A percentile compares a stretch with the other conserved stretches of the same genome.
Conservation (phyloP, 164 flowering plant species). For the Magnolia kwangsiensis region DNA sequence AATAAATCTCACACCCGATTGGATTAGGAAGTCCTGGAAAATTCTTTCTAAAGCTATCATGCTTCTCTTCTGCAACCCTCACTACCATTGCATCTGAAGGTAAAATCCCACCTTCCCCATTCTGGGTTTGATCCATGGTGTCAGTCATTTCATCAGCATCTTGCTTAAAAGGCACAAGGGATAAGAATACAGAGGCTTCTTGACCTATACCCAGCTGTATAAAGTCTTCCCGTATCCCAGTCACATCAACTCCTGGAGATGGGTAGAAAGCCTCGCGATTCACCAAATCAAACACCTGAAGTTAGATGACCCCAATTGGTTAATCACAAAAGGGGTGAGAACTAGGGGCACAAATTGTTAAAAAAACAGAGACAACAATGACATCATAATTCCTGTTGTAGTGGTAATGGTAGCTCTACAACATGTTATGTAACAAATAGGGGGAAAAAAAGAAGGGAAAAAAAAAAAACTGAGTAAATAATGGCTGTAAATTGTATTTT, state of each 20-base stretch:
- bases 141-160: conserved; percentile 34
- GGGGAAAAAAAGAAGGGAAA: background rate
- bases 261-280: conserved; percentile 80
- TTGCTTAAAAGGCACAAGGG: conserved; percentile 51
- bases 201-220: conserved; percentile 63
- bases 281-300: conserved; percentile 89
- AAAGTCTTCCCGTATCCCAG: conserved; percentile 77
- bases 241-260: conserved; percentile 62
- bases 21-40: conserved; percentile 39
- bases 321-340: background rate
- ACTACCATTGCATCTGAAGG: conserved; percentile 38
- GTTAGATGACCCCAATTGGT: conserved; percentile 1
- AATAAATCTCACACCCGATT: conserved; percentile 67
- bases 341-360: background rate
- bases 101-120: conserved; percentile 33
- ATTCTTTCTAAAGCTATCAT: conserved; percentile 19
- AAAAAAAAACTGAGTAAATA: too few species aligned
- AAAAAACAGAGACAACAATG: background rate
- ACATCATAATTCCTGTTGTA: background rate
- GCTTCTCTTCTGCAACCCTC: conserved; percentile 29
- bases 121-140: conserved; percentile 16
- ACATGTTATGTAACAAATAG: background rate
- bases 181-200: conserved; percentile 63
- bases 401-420: background rate
- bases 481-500: too few species aligned